Conservation (phyloP, 495 filamentous ascomycete species). For the Letharia lupina region DNA sequence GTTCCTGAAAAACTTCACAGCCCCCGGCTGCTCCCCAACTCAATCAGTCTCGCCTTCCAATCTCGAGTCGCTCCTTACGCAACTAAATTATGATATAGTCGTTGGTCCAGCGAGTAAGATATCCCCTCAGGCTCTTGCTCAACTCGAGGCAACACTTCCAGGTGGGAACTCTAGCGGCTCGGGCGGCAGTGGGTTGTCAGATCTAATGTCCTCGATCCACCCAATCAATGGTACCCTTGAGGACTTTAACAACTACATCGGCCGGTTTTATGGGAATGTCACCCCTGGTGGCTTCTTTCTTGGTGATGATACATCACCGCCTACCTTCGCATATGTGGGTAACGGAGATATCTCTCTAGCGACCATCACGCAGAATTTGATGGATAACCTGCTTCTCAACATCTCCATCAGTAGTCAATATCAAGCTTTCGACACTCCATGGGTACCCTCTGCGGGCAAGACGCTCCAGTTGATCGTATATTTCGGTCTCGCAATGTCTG, state of each 20-base stretch:
- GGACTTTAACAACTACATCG: conserved; percentile 60
- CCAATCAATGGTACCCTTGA: conserved; percentile 49
- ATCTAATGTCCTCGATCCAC: conserved; percentile 36
- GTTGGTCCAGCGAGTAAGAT: conserved; percentile 52
- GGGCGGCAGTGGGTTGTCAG: conserved; percentile 16
- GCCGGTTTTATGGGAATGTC: conserved; percentile 51
- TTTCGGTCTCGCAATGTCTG: conserved; percentile 63
- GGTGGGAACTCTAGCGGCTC: conserved; percentile 18
- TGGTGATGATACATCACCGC: conserved; percentile 41
- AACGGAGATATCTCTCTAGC: conserved; percentile 43
- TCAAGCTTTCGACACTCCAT: conserved; percentile 62
- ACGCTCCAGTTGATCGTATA: conserved; percentile 75
- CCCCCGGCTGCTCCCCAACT: conserved; percentile 49
- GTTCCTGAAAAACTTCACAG: conserved; percentile 51
- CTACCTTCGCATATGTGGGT: conserved; percentile 56
- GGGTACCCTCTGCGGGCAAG: conserved; percentile 52
- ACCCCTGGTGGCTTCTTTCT: conserved; percentile 72
- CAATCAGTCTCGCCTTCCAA: conserved; percentile 33
- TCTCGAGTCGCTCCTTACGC: conserved; percentile 32
- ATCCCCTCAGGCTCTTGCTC: conserved; percentile 31
- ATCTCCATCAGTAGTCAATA: conserved; percentile 59
- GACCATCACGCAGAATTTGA: conserved; percentile 62
- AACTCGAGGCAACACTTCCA: conserved; percentile 35
- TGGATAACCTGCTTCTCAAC: conserved; percentile 56
- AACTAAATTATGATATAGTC: conserved; percentile 42